These are phyloP conservation scores for Carex cristatella DNA, from an alignment of 176 grass and related monocot species.

Conservation along the genomic window DNA sequence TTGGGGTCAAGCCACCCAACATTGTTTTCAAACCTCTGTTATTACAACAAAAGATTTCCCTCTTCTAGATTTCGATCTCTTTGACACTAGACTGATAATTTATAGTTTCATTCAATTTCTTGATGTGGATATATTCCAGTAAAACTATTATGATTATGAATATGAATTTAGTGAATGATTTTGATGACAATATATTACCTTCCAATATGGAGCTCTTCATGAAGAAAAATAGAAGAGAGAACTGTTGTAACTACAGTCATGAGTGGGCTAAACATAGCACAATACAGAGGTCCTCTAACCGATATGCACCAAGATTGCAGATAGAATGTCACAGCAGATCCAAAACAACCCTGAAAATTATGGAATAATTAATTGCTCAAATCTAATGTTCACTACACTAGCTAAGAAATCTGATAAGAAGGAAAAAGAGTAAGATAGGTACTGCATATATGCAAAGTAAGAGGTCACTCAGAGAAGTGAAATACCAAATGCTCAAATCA, in stretches of 20 bases:
- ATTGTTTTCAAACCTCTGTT: too few relatives aligned
- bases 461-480: slow-evolving; percentile 39
- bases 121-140: not conserved
- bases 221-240: slow-evolving; percentile 31
- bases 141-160: not conserved
- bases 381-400: not conserved
- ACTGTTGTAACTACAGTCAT: slow-evolving; percentile 47
- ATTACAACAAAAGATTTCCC: too few relatives aligned
- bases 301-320: slow-evolving; percentile 67
- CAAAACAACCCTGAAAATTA: slow-evolving; percentile 33
- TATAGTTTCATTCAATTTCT: not conserved
- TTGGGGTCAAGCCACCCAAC: too few relatives aligned
- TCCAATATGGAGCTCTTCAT: slow-evolving; percentile 55
- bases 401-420: not conserved
- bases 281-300: slow-evolving; percentile 54
- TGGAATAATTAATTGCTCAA: too few relatives aligned
- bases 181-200: slow-evolving; percentile 14
- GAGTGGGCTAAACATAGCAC: slow-evolving; percentile 67
- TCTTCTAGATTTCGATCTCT: too few relatives aligned
- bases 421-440: not conserved
- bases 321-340: slow-evolving; percentile 58
- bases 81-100: not conserved
- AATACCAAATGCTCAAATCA: slow-evolving; percentile 31
- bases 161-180: not conserved
- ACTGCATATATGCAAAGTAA: slow-evolving; percentile 46